Evolutionary conservation across 2,329 filamentous ascomycete species (phyloP).

Genomic region (Aspergillus sp.): DNA sequence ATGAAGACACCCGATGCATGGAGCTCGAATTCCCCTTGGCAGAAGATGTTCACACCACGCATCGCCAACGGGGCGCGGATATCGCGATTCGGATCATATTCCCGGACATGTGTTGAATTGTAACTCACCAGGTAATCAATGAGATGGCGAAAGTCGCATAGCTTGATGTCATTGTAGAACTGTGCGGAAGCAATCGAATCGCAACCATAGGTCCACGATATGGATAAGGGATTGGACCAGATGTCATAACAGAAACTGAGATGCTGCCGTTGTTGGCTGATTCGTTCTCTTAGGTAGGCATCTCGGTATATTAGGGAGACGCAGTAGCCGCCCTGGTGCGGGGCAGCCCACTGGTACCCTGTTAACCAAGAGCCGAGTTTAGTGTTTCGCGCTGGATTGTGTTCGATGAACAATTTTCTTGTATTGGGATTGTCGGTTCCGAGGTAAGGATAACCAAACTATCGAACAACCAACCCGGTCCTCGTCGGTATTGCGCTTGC

Average conservation of each 20-base stretch:
- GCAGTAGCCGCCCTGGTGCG: neutral
- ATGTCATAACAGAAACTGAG: constrained; percentile 1
- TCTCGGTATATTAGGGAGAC: neutral
- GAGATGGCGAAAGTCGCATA: constrained; percentile 4
- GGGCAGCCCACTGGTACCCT: neutral
- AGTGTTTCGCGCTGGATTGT: neutral
- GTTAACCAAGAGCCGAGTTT: neutral
- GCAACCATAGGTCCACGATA: constrained; percentile 4
- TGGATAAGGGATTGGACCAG: neutral
- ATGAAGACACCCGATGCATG: constrained; percentile 2
- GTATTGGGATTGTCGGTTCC: neutral
- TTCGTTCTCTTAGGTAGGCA: neutral
- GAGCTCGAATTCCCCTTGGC: constrained; percentile 1
- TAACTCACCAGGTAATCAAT: constrained; percentile 4
- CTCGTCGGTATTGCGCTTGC: neutral
- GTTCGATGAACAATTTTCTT: neutral
- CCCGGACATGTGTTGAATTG: neutral
- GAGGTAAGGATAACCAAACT: neutral
- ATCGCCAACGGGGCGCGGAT: neutral
- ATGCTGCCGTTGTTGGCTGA: constrained; percentile 2
- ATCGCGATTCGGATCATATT: constrained; percentile 1
- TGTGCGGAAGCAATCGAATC: constrained; percentile 1
- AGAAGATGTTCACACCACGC: constrained; percentile 3
- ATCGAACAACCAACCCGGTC: neutral
- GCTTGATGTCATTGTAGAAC: constrained; percentile 2